Percentiles rank a stretch among this genome's conserved stretches.
phyloP scores from a whole-genome alignment of 2,329 filamentous ascomycete genomes.

The Mycosphaerelloides madeirae region DNA sequence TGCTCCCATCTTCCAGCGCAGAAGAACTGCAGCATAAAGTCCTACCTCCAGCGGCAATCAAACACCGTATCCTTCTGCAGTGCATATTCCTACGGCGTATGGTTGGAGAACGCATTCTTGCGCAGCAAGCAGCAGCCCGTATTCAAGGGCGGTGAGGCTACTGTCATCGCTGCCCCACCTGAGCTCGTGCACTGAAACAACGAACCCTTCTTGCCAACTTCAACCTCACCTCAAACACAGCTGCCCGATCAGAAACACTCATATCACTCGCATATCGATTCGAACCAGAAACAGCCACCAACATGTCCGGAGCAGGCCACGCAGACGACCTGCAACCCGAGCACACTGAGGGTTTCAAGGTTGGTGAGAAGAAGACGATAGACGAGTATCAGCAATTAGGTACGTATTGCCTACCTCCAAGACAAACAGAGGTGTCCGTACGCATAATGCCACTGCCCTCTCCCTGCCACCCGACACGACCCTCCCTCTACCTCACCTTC shows the following conservation, averaged over 20 bases:
- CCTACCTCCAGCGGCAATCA: too few species aligned
- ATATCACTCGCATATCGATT: not conserved
- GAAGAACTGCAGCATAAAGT: too few species aligned
- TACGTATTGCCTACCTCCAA: slow-evolving; percentile 36
- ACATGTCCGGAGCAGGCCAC: slow-evolving; percentile 35
- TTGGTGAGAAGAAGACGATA: slow-evolving; percentile 96
- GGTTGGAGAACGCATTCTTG: too few species aligned
- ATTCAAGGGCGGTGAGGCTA: too few species aligned
- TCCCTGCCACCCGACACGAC: not conserved
- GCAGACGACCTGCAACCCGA: slow-evolving; percentile 81
- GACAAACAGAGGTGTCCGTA: slow-evolving; percentile 44
- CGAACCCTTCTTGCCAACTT: not conserved
- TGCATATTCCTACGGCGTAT: too few species aligned
- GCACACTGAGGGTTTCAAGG: slow-evolving; percentile 93
- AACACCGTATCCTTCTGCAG: too few species aligned
- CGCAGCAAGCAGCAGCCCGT: too few species aligned
- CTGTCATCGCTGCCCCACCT: too few species aligned
- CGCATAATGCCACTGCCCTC: not conserved
- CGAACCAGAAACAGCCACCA: slow-evolving; percentile 8
- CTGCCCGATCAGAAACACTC: not conserved
- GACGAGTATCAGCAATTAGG: slow-evolving; percentile 89
- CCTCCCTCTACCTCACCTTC: not conserved
- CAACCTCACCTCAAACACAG: not conserved
- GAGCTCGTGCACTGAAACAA: too few species aligned
- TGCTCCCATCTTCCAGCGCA: too few species aligned